These are phyloP conservation scores for Lactarius sanguifluus DNA, from an alignment of 768 basidiomycete genomes.

Conservation along the genomic window DNA sequence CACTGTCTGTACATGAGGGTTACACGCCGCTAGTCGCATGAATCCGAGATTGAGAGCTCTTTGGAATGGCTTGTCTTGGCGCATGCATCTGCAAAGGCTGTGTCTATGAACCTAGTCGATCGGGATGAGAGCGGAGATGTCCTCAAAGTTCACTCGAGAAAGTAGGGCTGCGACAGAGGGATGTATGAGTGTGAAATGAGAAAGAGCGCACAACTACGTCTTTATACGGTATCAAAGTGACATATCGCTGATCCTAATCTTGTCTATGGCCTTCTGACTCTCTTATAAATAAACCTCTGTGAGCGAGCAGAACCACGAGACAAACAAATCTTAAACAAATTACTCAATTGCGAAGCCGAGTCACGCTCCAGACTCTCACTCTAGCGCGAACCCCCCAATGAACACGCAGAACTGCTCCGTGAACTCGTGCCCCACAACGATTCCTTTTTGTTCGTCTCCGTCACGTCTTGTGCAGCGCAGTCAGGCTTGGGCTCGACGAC, in stretches of 20 bases:
- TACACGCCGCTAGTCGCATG: background rate
- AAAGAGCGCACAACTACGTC: too few species aligned
- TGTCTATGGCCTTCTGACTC: too few species aligned
- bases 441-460: conserved; percentile 74
- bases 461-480: conserved; percentile 53
- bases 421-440: conserved; percentile 80
- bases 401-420: conserved; percentile 83
- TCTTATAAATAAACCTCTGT: too few species aligned
- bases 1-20: conserved; percentile 35
- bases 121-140: conserved; percentile 36
- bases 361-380: too few species aligned
- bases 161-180: conserved; percentile 60
- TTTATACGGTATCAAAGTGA: too few species aligned
- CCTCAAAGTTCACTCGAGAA: conserved; percentile 45
- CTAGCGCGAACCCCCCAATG: conserved; percentile 65
- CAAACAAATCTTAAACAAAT: too few species aligned
- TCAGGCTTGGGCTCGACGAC: conserved; percentile 63
- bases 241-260: too few species aligned
- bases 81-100: conserved; percentile 87
- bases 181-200: too few species aligned
- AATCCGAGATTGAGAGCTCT: conserved; percentile 55
- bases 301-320: too few species aligned
- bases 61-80: conserved; percentile 84
- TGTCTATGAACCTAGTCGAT: conserved; percentile 85
- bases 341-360: too few species aligned